These are phyloP conservation scores for Stenogyne calaminthoides DNA, from an alignment of 305 asterid species.

Conservation along the genomic window DNA sequence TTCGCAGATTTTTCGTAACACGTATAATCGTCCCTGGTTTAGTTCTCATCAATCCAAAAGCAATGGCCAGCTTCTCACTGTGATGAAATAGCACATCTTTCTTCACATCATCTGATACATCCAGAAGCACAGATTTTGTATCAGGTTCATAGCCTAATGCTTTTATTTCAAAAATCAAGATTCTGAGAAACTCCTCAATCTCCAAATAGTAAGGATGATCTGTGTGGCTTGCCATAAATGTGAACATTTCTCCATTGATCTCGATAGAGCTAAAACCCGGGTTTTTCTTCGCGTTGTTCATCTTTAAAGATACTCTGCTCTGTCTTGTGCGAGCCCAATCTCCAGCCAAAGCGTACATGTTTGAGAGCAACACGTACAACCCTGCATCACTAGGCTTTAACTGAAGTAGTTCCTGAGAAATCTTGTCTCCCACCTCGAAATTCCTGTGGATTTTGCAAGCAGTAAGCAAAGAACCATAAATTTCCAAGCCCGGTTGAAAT, in stretches of 20 bases:
- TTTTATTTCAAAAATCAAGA: slow-evolving; percentile 32
- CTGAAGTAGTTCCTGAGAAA: slow-evolving; percentile 40
- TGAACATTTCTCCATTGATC: slow-evolving; percentile 46
- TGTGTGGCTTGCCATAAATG: slow-evolving; percentile 51
- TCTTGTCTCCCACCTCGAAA: slow-evolving; percentile 46
- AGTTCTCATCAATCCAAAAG: slow-evolving; percentile 51
- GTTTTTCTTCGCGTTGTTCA: slow-evolving; percentile 40
- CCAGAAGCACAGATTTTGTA: slow-evolving; percentile 35
- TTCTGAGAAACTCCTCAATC: slow-evolving; percentile 40
- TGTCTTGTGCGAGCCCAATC: slow-evolving; percentile 45
- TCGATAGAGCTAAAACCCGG: slow-evolving; percentile 54
- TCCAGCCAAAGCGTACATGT: slow-evolving; percentile 55
- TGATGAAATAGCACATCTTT: slow-evolving; percentile 49
- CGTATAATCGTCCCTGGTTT: slow-evolving; percentile 34
- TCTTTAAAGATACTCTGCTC: slow-evolving; percentile 37
- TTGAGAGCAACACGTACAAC: slow-evolving; percentile 47
- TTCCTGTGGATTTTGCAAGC: slow-evolving; percentile 50
- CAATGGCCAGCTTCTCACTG: slow-evolving; percentile 62
- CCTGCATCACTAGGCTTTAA: slow-evolving; percentile 57
- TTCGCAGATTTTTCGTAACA: slow-evolving; percentile 47
- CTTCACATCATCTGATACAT: slow-evolving; percentile 52
- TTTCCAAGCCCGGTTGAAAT: slow-evolving; percentile 40
- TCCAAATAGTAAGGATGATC: slow-evolving; percentile 48
- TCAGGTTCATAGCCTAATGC: slow-evolving; percentile 41
- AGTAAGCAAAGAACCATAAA: slow-evolving; percentile 49